A percentile compares a stretch with the other conserved stretches of the same genome.
Evolutionary conservation across 768 basidiomycete species (phyloP).

Genomic region (Rickenella mellea): DNA sequence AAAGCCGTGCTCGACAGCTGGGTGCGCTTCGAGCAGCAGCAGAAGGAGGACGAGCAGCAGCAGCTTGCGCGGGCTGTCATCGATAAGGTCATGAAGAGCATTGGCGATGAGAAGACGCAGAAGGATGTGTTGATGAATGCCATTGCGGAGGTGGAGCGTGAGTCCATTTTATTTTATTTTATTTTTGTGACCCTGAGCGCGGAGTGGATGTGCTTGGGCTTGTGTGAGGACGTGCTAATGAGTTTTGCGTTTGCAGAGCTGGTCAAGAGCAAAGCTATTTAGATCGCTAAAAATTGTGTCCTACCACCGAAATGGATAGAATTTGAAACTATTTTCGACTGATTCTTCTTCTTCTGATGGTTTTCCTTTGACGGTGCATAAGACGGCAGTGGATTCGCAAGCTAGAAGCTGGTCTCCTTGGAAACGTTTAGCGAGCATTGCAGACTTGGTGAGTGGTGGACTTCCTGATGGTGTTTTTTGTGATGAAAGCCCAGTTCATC

Average conservation of each 20-base stretch:
- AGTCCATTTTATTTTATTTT: conserved; percentile 26
- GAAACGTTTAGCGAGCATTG: no score
- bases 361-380: no score
- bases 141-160: conserved; percentile 87
- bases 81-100: conserved; percentile 71
- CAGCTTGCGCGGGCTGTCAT: conserved; percentile 85
- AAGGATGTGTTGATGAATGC: conserved; percentile 72
- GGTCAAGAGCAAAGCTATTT: conserved; percentile 89
- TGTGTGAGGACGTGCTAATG: not conserved
- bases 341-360: no score
- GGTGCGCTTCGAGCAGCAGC: conserved; percentile 96
- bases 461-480: not conserved
- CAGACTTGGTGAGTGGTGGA: no score
- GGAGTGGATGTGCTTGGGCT: not conserved
- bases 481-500: conserved; percentile 1
- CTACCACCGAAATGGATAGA: no score
- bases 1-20: conserved; percentile 95
- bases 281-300: no score
- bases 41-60: conserved; percentile 93
- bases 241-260: conserved; percentile 43
- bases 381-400: no score
- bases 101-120: conserved; percentile 86
- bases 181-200: not conserved
- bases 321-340: no score
- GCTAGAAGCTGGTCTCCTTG: no score